Evolutionary conservation across 2,329 filamentous ascomycete species (phyloP).

Genomic region (Claviceps purpurea): DNA sequence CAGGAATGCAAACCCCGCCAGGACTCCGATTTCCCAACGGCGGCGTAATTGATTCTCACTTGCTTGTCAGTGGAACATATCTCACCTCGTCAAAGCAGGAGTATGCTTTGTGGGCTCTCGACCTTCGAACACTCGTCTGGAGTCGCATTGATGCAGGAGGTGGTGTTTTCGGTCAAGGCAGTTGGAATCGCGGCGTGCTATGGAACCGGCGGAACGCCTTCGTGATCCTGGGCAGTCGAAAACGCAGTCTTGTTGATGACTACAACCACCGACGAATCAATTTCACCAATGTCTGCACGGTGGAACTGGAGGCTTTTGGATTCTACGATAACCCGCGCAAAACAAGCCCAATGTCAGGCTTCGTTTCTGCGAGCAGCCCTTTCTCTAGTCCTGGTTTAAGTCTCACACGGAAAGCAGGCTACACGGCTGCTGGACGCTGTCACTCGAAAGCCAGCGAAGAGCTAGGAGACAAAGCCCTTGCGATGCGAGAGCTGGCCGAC

Average conservation of each 20-base stretch:
- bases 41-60: slow-evolving; percentile 87
- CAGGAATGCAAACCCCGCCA: slow-evolving; percentile 72
- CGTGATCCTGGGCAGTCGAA: slow-evolving; percentile 87
- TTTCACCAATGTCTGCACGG: slow-evolving; percentile 91
- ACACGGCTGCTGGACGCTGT: slow-evolving; percentile 60
- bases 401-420: slow-evolving; percentile 44
- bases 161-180: slow-evolving; percentile 88
- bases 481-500: slow-evolving; percentile 74
- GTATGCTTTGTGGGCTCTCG: slow-evolving; percentile 91
- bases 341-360: slow-evolving; percentile 64
- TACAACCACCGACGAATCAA: slow-evolving; percentile 98
- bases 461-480: slow-evolving; percentile 67
- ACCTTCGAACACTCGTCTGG: slow-evolving; percentile 81
- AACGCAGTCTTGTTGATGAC: slow-evolving; percentile 87
- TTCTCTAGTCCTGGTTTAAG: slow-evolving; percentile 44
- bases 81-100: slow-evolving; percentile 96
- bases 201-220: slow-evolving; percentile 93
- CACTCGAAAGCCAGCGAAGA: slow-evolving; percentile 71
- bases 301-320: slow-evolving; percentile 92
- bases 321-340: slow-evolving; percentile 91
- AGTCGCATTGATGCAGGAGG: slow-evolving; percentile 90
- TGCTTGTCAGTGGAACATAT: slow-evolving; percentile 95
- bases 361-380: slow-evolving; percentile 68
- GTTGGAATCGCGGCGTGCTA: slow-evolving; percentile 90
- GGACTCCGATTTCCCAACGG: slow-evolving; percentile 92